Base-by-base conservation (phyloP, 2,329 filamentous ascomycete genomes). In the Lasiodiplodia hormozganensis region DNA sequence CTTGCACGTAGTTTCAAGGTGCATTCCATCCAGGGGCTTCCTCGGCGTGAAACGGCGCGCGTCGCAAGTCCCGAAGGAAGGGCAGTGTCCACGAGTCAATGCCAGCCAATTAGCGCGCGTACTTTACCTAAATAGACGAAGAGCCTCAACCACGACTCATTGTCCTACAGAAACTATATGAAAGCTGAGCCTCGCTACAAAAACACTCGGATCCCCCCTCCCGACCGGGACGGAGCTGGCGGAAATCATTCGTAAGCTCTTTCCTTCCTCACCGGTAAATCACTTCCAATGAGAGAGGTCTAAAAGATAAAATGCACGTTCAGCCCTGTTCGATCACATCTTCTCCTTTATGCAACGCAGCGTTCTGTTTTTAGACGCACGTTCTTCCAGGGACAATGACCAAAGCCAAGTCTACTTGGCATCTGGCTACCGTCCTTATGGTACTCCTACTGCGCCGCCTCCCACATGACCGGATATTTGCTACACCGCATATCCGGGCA, bases 81-180 rank as follows among this genome's bases (percentile, higher is more conserved):
- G 14, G 43, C 60, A 52, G 23, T 52, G 47, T 64, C 21, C 21
- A 67, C 65, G 65, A 67, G 65, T 67, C 65, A 67, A 58, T 56
- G 31, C 53, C 53, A 67, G 53, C 64, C 52, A 34, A 34, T 36
- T 57, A 58, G 64, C 43, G 40, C 54, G 65, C 65, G 52, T 60
- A 12, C 28, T 34, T 58, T 57, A 14, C 65, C 65, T n/a, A 52
- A 58, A 67, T 16, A 60, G 54, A 67, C 43, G 43, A 47, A 34
- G 34, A 67, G 54, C 43, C 53, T 34, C 65, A 31, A 52, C 54
- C 54, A 52, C 65, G 65, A 67, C 65, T 67, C 65, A 60, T 25
- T 40, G 28, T 11, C 47, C 47, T n/a, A 40, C 60, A 36, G 11
- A 28, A 18, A 51, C 18, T 51, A 23, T 64, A 64, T 64, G 51